Evolutionary conservation across 192 early-diverging fungal species (phyloP), one percentile per base, ranked within the genome.

Genomic region (Coemansia sp.): DNA sequence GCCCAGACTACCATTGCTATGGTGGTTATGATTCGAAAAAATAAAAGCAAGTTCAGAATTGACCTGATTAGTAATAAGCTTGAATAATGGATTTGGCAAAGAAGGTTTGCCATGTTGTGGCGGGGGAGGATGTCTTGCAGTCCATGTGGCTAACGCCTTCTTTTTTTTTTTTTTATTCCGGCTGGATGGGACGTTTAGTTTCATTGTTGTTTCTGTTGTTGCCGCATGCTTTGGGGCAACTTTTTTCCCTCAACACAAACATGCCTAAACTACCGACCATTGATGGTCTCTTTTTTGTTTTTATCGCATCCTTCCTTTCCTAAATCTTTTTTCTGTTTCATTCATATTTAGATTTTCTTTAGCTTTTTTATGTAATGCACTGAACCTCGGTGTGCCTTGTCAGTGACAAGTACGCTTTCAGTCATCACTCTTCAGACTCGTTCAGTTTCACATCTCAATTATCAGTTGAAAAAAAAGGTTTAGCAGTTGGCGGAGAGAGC

Each of bases 201-300:
- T 49, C 47, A 49, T 49, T 46, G 43, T 46, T 46, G 43, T 46
- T 46, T 46, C 43, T 23, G 47, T 49, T 49, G 47, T 49, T 49
- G 47, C 47, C 47, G 19, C 19, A 21, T 49, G 47, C 47, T 47
- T 47, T 19, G 47, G 47, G 47, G 47, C 3, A 9, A 9, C 3
- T 21, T 49, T 49, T 49, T 49, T 49, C 19, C n/a, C 47, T 49
- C 47, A 49, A 49, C 40, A 42, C 35, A 42, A 42, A 42, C 40
- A 42, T 42, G 40, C 40, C 13, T 42, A 42, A 42, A 42, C 47
- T 49, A 49, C 47, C 19, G 47, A 21, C 7, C n/a, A 49, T 49
- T n/a, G n/a, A 49, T 49, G 47, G 47, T 49, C 52, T 26, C 30
- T 32, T 32, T 5, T 35, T 26, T 26, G 26, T 26, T 26, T 26